These are phyloP conservation scores for Trichoderma erinaceum DNA, from an alignment of 495 filamentous ascomycete genomes.

Conservation along the genomic window DNA sequence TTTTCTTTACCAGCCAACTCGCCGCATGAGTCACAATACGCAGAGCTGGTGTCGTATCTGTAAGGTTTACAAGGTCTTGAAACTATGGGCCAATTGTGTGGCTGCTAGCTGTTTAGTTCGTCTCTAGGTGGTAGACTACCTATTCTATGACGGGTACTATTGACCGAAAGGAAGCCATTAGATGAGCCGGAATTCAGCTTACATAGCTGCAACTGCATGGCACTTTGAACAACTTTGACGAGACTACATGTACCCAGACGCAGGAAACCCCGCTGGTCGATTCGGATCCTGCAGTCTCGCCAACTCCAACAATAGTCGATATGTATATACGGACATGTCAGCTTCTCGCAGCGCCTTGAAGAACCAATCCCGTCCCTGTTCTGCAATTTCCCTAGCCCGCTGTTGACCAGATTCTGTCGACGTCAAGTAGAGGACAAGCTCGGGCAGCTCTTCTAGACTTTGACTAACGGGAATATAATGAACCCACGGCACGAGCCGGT, in stretches of 20 bases:
- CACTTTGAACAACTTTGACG: not conserved
- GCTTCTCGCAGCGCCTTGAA: conserved; percentile 31
- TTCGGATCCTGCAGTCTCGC: conserved; percentile 30
- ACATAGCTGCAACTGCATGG: too few relatives aligned
- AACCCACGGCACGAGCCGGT: conserved; percentile 48
- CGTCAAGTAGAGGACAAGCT: conserved; percentile 36
- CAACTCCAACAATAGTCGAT: conserved; percentile 42
- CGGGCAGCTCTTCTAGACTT: conserved; percentile 42
- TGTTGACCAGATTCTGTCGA: conserved; percentile 27
- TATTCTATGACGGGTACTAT: not conserved
- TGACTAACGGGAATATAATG: conserved; percentile 47
- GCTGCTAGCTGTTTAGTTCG: not conserved
- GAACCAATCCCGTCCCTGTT: conserved; percentile 39
- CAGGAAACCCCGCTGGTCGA: not conserved
- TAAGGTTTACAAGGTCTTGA: not conserved
- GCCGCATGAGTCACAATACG: not conserved
- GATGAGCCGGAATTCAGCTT: too few relatives aligned
- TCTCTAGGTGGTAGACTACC: not conserved
- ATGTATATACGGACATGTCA: conserved; percentile 38
- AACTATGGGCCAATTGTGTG: not conserved
- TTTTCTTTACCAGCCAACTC: not conserved
- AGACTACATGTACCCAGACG: not conserved
- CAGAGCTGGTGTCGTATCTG: not conserved
- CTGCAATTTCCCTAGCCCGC: conserved; percentile 37
- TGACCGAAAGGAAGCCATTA: too few relatives aligned